Base-by-base conservation (phyloP, 495 filamentous ascomycete genomes). In the Neurospora discreta region DNA sequence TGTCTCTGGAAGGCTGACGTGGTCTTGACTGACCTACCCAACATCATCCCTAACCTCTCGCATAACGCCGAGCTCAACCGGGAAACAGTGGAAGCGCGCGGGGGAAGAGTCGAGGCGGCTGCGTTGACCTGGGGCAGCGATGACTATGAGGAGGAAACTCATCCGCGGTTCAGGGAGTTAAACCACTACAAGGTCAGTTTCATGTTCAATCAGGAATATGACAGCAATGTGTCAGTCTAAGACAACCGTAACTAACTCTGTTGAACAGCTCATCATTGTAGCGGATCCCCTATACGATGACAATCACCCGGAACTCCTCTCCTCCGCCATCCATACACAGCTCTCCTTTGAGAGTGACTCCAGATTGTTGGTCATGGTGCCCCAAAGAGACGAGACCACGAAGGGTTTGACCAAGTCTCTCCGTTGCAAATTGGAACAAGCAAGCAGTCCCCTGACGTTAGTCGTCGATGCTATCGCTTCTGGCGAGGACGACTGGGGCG, bases 201-300 rank as follows among this genome's bases (percentile, higher is more conserved):
- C 1, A 68, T n/a, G 15, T 41, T 11, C 38, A 65, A 67, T 26
- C 20, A 39, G 7, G 5, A 1, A 38, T 39, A 39, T 9, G 39
- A 39, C 39, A 10, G 39, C 39, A 39, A 11, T 39, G 39, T 39
- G 9, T 39, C 39, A 39, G 10, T 39, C 11, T 9, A 39, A 39
- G 39, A 39, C 3, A 44, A 7, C 11, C 40, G 39, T 23, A 18
- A 26, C 65, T 40, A 26, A 39, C 41, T 9, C 3, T 2, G 9
- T 0, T 26, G 4, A 36, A n/a, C 68, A 84, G 82, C 78, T 86
- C 26, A 71, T 85, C 20, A 77, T 86, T 9, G 83, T 76, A 7
- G 83, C 84, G 8, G 84, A 86, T 69, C 73, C 81, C 11, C 70
- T 86, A 2, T 86, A 86, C 69, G 84, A 86, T 42, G 84, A 85